These are phyloP conservation scores for Chaetomium strumarium DNA, from an alignment of 2,329 filamentous ascomycete genomes.

Conservation along the genomic window DNA sequence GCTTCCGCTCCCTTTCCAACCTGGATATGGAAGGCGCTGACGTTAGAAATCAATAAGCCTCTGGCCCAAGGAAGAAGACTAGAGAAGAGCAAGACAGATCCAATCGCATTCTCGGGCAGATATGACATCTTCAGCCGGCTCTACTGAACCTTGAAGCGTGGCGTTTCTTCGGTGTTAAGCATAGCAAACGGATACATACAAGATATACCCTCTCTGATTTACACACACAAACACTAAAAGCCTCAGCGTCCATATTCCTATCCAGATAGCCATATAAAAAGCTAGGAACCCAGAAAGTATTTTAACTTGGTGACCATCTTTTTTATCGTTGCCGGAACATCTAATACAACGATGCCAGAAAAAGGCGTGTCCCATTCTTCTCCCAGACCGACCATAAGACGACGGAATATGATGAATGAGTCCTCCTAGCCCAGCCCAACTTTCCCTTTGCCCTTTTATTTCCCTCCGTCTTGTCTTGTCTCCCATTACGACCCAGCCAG, in stretches of 20 bases:
- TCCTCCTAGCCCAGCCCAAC: not conserved
- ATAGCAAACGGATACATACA: no score
- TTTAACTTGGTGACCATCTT: no score
- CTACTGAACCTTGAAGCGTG: no score
- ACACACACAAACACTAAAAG: no score
- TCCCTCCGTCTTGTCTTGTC: not conserved
- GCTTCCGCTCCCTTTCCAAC: not conserved
- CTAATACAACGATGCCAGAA: not conserved
- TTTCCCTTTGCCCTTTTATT: not conserved
- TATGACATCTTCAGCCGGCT: no score
- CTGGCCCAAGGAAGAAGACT: slow-evolving; percentile 61
- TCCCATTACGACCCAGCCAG: slow-evolving; percentile 2
- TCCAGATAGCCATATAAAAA: no score
- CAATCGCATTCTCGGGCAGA: no score
- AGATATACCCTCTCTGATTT: no score
- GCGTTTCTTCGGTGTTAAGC: no score
- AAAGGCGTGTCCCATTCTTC: not conserved
- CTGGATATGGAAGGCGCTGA: not conserved
- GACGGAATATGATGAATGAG: not conserved
- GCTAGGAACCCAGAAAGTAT: no score
- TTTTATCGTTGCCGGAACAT: slow-evolving; percentile 9
- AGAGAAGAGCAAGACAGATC: not conserved
- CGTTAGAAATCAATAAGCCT: slow-evolving; percentile 32
- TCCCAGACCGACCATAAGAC: not conserved
- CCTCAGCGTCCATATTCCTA: no score